Evolutionary conservation across 148 eudicot genomes (phyloP), one percentile per base, ranked within the genome.

Genomic region (Euryodendron excelsum): DNA sequence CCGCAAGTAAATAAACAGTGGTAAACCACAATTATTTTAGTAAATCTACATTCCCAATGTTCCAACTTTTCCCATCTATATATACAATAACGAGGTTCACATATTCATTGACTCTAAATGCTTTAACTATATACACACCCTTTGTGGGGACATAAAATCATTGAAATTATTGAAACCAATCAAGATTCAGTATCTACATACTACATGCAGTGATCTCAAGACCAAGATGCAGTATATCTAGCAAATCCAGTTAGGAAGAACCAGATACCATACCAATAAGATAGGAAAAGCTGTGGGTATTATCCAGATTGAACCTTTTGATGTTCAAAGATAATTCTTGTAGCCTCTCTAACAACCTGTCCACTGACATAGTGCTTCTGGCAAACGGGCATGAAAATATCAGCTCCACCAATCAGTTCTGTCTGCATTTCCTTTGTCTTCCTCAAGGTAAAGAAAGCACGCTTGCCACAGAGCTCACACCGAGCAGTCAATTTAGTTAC

Each of bases 301-400:
- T 85, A 81, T 69, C 82, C 80, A 78, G 88, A 91, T 61, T 89
- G 89, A 89, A 88, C 85, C 74, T 89, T 90, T 50, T 85, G 84
- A 53, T 80, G 68, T 68, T 90, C 90, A 39, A 89, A 67, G 56
- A 90, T 90, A 81, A 76, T 86, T 78, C 90, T 86, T 21, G 90
- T 80, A 74, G 97, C 86, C 84, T 88, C 95, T 79, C 86, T 92
- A 74, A 87, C 89, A 21, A 83, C 93, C 80, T 96, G 99, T 52
- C 98, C 99, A 55, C 96, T 85, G 17, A 88, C 88, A 73, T 93
- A 93, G 80, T 96, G 99, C 81, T 88, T 89, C 67, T 98, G 85
- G 77, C 99, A 96, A 70, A 96, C 98, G 25, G 99, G 98, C 99
- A 96, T 93, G 83, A 93, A 96, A 7, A 86, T 91, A 59, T 96